A percentile compares a stretch with the other conserved stretches of the same genome.
phyloP scores from a whole-genome alignment of 1,139 yeast genomes.

The Taphrina pruni region DNA sequence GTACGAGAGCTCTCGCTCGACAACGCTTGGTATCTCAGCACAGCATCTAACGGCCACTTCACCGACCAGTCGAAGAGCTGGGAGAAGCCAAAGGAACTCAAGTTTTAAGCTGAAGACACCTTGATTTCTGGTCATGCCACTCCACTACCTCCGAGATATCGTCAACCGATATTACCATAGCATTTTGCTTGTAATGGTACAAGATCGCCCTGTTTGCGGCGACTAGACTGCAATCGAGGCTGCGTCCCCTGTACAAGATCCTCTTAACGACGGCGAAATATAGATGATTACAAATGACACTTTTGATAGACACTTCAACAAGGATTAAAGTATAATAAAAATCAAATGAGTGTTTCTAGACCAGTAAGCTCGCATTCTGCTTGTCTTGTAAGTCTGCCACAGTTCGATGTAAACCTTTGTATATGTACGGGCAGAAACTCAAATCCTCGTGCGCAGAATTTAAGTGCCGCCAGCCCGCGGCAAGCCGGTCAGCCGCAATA shows the following conservation, averaged over 20 bases:
- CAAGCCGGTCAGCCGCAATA: slow-evolving; percentile 5
- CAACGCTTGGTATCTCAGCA: slow-evolving; percentile 97
- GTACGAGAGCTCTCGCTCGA: slow-evolving; percentile 96
- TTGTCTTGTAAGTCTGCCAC: not conserved
- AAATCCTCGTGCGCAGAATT: too few species aligned
- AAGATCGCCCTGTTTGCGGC: not conserved
- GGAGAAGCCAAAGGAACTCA: slow-evolving; percentile 95
- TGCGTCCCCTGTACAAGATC: not conserved
- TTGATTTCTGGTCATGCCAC: not conserved
- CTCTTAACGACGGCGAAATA: slow-evolving; percentile 25
- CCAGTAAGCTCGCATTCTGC: not conserved
- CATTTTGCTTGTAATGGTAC: slow-evolving; percentile 1
- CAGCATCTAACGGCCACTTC: slow-evolving; percentile 99
- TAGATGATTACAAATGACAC: slow-evolving; percentile 10
- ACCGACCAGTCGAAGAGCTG: slow-evolving; percentile 98
- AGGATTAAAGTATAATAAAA: not conserved
- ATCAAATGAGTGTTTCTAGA: not conserved
- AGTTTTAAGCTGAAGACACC: slow-evolving; percentile 57
- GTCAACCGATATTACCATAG: slow-evolving; percentile 24
- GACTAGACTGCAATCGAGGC: not conserved
- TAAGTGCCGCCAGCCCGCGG: slow-evolving; percentile 7
- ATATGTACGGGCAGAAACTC: too few species aligned
- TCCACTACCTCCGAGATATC: slow-evolving; percentile 3
- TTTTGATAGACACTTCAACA: not conserved
- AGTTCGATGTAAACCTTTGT: too few species aligned